Conservation (phyloP, 345 rosid genomes). For the Hibiscus mutabilis region DNA sequence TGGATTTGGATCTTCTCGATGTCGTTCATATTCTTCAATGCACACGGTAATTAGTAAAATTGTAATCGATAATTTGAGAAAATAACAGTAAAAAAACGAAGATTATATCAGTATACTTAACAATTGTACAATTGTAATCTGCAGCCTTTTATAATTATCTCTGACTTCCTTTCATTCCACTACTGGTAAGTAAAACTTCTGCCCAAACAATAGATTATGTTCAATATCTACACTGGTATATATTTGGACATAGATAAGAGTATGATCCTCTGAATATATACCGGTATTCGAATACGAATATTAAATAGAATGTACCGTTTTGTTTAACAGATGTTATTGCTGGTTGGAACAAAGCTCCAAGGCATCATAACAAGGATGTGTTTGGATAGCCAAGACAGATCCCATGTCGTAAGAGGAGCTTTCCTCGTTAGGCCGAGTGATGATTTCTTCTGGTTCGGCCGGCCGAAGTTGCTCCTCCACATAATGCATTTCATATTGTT, state of each 20-base stretch:
- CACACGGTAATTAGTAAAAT: slow-evolving; percentile 39
- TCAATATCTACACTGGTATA: too few species aligned
- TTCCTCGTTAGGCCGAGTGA: slow-evolving; percentile 61
- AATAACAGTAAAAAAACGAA: too few species aligned
- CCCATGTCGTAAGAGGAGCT: slow-evolving; percentile 46
- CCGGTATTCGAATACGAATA: background rate
- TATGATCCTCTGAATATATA: too few species aligned
- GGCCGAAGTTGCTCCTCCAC: slow-evolving; percentile 45
- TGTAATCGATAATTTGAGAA: too few species aligned
- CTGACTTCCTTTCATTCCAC: slow-evolving; percentile 80
- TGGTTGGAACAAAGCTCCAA: slow-evolving; percentile 54
- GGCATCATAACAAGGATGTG: slow-evolving; percentile 54
- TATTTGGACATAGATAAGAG: too few species aligned
- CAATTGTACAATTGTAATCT: background rate
- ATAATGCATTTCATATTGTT: slow-evolving; percentile 49
- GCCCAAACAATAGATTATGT: too few species aligned
- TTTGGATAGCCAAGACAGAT: slow-evolving; percentile 38
- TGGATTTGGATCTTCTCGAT: slow-evolving; percentile 61
- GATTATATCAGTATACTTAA: too few species aligned
- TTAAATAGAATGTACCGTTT: background rate
- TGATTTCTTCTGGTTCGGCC: slow-evolving; percentile 48
- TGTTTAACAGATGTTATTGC: slow-evolving; percentile 36
- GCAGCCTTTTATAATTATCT: slow-evolving; percentile 53
- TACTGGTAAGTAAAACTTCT: slow-evolving; percentile 36
- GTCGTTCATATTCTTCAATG: slow-evolving; percentile 60